Conservation (phyloP, 768 basidiomycete species). For the Pluteus cervinus region DNA sequence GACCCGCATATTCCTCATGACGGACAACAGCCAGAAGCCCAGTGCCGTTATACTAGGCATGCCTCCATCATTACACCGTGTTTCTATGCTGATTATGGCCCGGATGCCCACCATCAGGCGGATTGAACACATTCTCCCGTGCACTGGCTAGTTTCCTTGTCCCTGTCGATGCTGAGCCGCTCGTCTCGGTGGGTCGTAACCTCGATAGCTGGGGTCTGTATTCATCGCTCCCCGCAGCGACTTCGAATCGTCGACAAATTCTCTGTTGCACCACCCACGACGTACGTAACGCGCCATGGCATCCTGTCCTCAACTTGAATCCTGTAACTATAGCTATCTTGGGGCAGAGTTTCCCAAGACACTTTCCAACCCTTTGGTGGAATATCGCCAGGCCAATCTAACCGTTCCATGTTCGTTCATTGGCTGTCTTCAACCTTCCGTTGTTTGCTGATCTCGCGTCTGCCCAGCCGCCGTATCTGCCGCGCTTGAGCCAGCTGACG, state of each 20-base stretch:
- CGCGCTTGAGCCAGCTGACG: slow-evolving; percentile 67
- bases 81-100: slow-evolving; percentile 4
- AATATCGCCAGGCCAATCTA: slow-evolving; percentile 80
- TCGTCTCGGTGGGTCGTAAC: slow-evolving; percentile 58
- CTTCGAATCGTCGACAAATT: slow-evolving; percentile 72
- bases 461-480: slow-evolving; percentile 57
- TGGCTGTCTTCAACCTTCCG: slow-evolving; percentile 4
- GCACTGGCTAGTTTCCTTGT: slow-evolving; percentile 64
- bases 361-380: slow-evolving; percentile 61
- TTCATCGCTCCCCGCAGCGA: slow-evolving; percentile 34
- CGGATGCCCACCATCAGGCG: slow-evolving; percentile 41
- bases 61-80: slow-evolving; percentile 17
- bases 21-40: slow-evolving; percentile 35
- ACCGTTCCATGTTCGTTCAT: slow-evolving; percentile 56
- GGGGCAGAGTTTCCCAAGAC: slow-evolving; percentile 69
- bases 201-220: slow-evolving; percentile 10
- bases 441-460: slow-evolving; percentile 9
- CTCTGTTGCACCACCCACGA: slow-evolving; percentile 68
- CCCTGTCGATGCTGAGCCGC: slow-evolving; percentile 57
- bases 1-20: slow-evolving; percentile 21
- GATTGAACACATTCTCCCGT: slow-evolving; percentile 74
- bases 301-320: slow-evolving; percentile 13
- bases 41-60: slow-evolving; percentile 74
- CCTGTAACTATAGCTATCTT: slow-evolving; percentile 50
- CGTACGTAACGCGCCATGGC: slow-evolving; percentile 36